phyloP scores from a whole-genome alignment of 108 stramenopile species.

The Skeletonema menzelii region DNA sequence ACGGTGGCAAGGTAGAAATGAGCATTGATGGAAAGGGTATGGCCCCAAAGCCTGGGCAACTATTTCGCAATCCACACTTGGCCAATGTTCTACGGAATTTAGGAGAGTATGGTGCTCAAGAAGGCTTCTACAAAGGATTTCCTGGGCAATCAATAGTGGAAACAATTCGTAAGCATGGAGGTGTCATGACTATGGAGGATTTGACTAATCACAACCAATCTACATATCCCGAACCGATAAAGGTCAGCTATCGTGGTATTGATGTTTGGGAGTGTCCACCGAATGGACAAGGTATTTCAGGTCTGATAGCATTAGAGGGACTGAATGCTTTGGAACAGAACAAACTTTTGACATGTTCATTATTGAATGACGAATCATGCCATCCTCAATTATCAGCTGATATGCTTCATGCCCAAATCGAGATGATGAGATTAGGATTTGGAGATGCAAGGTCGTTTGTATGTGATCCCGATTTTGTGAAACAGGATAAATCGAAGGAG shows the following conservation, averaged over 20 bases:
- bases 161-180: conserved; percentile 75
- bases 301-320: conserved; percentile 88
- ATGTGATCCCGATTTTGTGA: conserved; percentile 65
- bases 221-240: conserved; percentile 79
- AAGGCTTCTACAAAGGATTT: conserved; percentile 89
- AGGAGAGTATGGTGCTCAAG: conserved; percentile 70
- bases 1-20: conserved; percentile 49
- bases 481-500: conserved; percentile 27
- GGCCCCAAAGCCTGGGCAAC: conserved; percentile 70
- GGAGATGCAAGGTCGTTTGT: conserved; percentile 80
- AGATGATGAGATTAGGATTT: conserved; percentile 93
- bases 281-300: conserved; percentile 94
- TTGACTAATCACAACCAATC: conserved; percentile 63
- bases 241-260: conserved; percentile 69
- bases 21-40: conserved; percentile 55
- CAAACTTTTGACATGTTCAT: conserved; percentile 20
- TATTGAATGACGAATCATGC: conserved; percentile 6
- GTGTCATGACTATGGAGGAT: conserved; percentile 85
- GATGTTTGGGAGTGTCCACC: conserved; percentile 93
- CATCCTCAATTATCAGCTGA: conserved; percentile 59
- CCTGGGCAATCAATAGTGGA: conserved; percentile 88
- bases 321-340: conserved; percentile 55
- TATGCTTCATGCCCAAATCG: conserved; percentile 75
- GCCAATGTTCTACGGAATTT: conserved; percentile 84
- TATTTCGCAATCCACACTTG: conserved; percentile 87